These are phyloP conservation scores for Marasmius sp. DNA, from an alignment of 1,284 basidiomycete genomes.

Conservation along the genomic window DNA sequence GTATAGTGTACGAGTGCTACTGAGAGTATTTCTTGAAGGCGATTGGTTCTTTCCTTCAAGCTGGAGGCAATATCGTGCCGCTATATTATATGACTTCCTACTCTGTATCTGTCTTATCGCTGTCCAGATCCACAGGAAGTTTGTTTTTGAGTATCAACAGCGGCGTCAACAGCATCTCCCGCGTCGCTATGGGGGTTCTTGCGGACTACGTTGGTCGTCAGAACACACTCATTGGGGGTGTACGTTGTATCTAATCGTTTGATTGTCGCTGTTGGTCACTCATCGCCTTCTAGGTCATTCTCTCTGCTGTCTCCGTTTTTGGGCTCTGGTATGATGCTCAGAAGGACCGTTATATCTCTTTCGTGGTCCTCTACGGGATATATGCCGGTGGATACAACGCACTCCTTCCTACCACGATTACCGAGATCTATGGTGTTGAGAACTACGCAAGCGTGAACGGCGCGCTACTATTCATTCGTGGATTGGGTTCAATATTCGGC, in stretches of 20 bases:
- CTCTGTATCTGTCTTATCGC: conserved; percentile 38
- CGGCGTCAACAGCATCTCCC: conserved; percentile 42
- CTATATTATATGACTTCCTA: conserved; percentile 44
- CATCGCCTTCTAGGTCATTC: conserved; percentile 29
- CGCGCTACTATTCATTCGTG: conserved; percentile 41
- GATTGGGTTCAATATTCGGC: conserved; percentile 38
- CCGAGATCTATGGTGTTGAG: conserved; percentile 41
- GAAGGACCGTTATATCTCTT: conserved; percentile 34
- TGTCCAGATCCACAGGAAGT: conserved; percentile 37
- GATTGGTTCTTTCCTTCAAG: conserved; percentile 41
- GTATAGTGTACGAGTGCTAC: background rate
- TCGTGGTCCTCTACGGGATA: conserved; percentile 39
- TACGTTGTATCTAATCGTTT: conserved; percentile 18
- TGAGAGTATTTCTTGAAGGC: conserved; percentile 24
- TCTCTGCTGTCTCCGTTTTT: conserved; percentile 41
- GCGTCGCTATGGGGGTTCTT: conserved; percentile 40
- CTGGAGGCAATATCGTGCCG: conserved; percentile 45
- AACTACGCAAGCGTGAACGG: conserved; percentile 42
- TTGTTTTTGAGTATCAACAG: conserved; percentile 42
- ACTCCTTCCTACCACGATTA: conserved; percentile 41
- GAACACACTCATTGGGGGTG: conserved; percentile 43
- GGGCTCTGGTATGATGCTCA: conserved; percentile 41
- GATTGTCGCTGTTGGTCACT: background rate
- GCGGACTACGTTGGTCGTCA: conserved; percentile 45
- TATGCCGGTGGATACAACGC: conserved; percentile 44